phyloP scores from a whole-genome alignment of 2,329 filamentous ascomycete species.

The Trichoderma brevicompactum region DNA sequence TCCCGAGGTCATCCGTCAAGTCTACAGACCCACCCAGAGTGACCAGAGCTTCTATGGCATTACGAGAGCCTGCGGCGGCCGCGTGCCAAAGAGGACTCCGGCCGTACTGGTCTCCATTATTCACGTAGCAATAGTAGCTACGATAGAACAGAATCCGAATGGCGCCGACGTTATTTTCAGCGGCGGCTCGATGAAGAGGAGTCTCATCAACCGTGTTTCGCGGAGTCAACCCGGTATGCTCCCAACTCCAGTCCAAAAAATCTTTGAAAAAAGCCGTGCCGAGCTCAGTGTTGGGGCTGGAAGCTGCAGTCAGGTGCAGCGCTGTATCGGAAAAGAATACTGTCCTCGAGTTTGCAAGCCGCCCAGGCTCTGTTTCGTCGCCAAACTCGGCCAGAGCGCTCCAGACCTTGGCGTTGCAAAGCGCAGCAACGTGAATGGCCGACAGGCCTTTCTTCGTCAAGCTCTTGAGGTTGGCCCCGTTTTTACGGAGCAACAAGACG shows the following conservation, averaged over 20 bases:
- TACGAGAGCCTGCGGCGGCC: slow-evolving; percentile 14
- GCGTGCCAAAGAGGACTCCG: slow-evolving; percentile 25
- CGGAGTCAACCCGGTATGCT: not conserved
- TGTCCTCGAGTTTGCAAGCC: not conserved
- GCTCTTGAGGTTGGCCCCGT: not conserved
- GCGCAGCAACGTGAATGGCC: slow-evolving; percentile 5
- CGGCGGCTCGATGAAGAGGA: slow-evolving; percentile 24
- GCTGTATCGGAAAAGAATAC: slow-evolving; percentile 1
- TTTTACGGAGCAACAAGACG: not conserved
- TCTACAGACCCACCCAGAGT: not conserved
- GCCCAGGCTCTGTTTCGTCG: not conserved
- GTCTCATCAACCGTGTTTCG: slow-evolving; percentile 25
- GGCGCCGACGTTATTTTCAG: not conserved
- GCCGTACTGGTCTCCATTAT: slow-evolving; percentile 13
- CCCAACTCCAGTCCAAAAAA: not conserved
- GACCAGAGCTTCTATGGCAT: not conserved
- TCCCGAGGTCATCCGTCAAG: slow-evolving; percentile 18
- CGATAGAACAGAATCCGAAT: slow-evolving; percentile 1
- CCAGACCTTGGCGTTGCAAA: slow-evolving; percentile 24
- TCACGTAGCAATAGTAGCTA: not conserved
- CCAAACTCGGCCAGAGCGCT: not conserved
- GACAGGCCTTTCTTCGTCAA: slow-evolving; percentile 7
- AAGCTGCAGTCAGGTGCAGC: slow-evolving; percentile 23
- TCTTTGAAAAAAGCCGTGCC: slow-evolving; percentile 8
- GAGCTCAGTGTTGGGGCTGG: not conserved